A percentile compares a stretch with the other conserved stretches of the same genome.
Conservation (phyloP, 108 stramenopile species). For the Epithemia pelagica region DNA sequence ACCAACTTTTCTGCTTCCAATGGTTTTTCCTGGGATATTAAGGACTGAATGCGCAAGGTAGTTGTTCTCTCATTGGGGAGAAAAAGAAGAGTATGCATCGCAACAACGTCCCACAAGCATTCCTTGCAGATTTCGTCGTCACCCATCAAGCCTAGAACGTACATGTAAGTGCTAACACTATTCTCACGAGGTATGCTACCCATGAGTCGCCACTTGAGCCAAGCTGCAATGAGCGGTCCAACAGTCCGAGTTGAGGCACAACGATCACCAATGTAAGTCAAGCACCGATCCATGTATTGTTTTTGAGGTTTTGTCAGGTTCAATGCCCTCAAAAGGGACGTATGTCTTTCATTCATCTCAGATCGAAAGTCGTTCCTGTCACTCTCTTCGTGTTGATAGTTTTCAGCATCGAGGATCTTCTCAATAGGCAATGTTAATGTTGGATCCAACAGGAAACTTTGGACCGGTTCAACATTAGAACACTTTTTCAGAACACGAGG, state of each 20-base stretch:
- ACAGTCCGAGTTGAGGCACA: conserved; percentile 29
- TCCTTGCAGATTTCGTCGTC: neutral
- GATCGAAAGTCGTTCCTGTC: neutral
- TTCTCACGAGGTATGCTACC: conserved; percentile 35
- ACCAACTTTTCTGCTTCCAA: conserved; percentile 63
- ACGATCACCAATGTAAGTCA: conserved; percentile 37
- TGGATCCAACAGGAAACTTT: neutral
- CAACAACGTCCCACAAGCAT: conserved; percentile 47
- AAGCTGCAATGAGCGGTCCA: conserved; percentile 25
- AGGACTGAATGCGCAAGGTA: conserved; percentile 49
- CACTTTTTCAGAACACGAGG: neutral
- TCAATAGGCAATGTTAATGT: neutral
- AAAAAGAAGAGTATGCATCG: conserved; percentile 65
- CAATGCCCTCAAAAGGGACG: conserved; percentile 12
- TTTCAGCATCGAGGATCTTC: neutral
- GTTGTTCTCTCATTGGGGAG: conserved; percentile 73
- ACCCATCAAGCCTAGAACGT: conserved; percentile 22
- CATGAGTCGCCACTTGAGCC: conserved; percentile 44
- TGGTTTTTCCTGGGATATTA: conserved; percentile 52
- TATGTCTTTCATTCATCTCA: neutral
- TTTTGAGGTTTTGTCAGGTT: conserved; percentile 29
- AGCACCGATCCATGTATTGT: conserved; percentile 18
- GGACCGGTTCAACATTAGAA: neutral
- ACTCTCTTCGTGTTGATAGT: neutral
- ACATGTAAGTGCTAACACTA: conserved; percentile 44